Conservation (phyloP, 2,329 filamentous ascomycete species). For the Fusarium protoensiforme region DNA sequence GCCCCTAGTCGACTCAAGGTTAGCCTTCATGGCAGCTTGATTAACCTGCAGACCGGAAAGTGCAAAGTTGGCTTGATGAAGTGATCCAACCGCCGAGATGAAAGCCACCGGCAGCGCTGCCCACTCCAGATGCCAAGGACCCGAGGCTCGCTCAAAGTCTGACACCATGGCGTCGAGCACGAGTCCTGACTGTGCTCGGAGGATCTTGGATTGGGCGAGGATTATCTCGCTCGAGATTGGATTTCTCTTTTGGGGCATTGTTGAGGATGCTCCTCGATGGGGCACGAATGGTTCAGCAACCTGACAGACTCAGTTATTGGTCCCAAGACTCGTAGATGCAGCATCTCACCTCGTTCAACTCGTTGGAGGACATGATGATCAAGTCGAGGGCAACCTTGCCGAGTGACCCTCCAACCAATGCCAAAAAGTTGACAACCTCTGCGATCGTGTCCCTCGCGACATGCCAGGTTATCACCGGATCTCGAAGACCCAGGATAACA, state of each 20-base stretch:
- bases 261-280: conserved; percentile 64
- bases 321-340: conserved; percentile 59
- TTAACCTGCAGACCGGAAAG: conserved; percentile 64
- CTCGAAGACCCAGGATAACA: conserved; percentile 56
- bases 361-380: conserved; percentile 68
- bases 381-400: conserved; percentile 68
- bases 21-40: conserved; percentile 59
- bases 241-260: conserved; percentile 70
- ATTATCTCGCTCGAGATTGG: conserved; percentile 68
- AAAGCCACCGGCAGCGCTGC: conserved; percentile 65
- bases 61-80: conserved; percentile 65
- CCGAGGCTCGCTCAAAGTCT: conserved; percentile 67
- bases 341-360: conserved; percentile 56
- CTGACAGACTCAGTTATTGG: conserved; percentile 67
- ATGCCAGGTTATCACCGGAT: conserved; percentile 68
- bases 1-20: conserved; percentile 61
- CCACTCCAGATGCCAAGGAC: conserved; percentile 70
- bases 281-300: conserved; percentile 59
- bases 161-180: conserved; percentile 67
- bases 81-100: conserved; percentile 61
- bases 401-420: conserved; percentile 62
- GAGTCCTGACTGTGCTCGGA: conserved; percentile 62
- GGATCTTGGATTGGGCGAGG: conserved; percentile 64
- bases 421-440: conserved; percentile 64
- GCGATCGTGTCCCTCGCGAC: conserved; percentile 65